Percentiles rank a stretch among this genome's conserved stretches.
These are phyloP conservation scores for Hemerocallis citrina DNA, from an alignment of 106 monocot species.

Conservation along the genomic window DNA sequence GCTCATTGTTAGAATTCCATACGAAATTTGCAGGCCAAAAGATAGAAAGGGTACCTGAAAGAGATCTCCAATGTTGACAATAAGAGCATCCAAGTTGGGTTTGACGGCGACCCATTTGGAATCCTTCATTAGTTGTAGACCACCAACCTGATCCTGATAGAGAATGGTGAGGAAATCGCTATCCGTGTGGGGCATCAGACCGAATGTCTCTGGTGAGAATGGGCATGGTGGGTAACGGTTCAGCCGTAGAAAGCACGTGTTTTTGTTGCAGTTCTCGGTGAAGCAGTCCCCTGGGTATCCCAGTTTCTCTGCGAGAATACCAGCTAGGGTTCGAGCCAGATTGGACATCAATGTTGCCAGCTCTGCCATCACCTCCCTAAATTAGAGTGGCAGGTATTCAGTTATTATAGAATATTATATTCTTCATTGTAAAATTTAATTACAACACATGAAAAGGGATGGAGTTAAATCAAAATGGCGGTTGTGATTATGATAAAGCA, in stretches of 20 bases:
- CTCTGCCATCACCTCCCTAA: conserved; percentile 39
- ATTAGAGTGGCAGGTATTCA: not conserved
- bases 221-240: conserved; percentile 64
- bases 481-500: no score
- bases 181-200: conserved; percentile 64
- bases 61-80: conserved; percentile 82
- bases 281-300: conserved; percentile 11
- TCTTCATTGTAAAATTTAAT: no score
- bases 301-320: conserved; percentile 39
- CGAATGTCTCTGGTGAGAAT: conserved; percentile 36
- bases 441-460: no score
- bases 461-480: no score
- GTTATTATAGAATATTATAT: not conserved
- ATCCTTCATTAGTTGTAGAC: conserved; percentile 60
- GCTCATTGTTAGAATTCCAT: not conserved
- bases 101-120: conserved; percentile 56
- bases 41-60: conserved; percentile 44
- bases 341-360: conserved; percentile 33
- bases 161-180: conserved; percentile 77
- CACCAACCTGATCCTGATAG: conserved; percentile 64
- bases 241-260: conserved; percentile 55
- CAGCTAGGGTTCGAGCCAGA: conserved; percentile 26
- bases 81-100: conserved; percentile 49
- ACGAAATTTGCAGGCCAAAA: not conserved
- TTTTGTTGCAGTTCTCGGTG: conserved; percentile 29